These are phyloP conservation scores for Sclerotinia borealis DNA, from an alignment of 2,329 filamentous ascomycete species.

Conservation along the genomic window DNA sequence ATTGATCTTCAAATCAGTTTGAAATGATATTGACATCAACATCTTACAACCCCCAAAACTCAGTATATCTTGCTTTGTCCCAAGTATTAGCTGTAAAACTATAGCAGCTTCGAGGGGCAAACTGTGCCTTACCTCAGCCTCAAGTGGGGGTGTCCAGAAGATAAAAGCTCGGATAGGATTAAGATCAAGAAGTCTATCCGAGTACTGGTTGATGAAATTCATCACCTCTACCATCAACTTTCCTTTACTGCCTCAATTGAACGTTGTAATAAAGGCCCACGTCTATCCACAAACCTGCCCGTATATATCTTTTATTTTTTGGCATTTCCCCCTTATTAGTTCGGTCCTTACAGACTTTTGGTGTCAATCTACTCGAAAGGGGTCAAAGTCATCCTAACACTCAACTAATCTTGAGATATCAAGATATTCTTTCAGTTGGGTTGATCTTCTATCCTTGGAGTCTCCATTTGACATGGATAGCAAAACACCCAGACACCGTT, in stretches of 20 bases:
- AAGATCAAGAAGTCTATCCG: neutral
- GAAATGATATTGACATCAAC: neutral
- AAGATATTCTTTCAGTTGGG: neutral
- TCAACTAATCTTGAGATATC: neutral
- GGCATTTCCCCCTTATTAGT: neutral
- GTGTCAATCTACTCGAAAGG: neutral
- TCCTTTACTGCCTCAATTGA: neutral
- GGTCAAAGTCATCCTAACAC: neutral
- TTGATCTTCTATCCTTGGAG: neutral
- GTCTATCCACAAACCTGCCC: neutral
- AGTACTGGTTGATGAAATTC: neutral
- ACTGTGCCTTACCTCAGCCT: neutral
- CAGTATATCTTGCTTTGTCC: neutral
- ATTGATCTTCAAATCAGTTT: neutral
- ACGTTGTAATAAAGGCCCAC: neutral
- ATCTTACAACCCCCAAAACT: neutral
- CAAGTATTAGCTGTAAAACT: neutral
- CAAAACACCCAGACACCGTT: conserved; percentile 7
- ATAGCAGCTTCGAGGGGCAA: neutral
- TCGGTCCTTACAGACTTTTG: neutral
- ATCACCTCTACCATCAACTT: neutral
- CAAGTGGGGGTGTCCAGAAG: neutral
- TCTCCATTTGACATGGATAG: neutral
- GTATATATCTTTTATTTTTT: neutral
- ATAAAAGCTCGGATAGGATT: neutral